These are phyloP conservation scores for Ogataea hybrid DNA, from an alignment of 1,139 yeast species.

Conservation along the genomic window DNA sequence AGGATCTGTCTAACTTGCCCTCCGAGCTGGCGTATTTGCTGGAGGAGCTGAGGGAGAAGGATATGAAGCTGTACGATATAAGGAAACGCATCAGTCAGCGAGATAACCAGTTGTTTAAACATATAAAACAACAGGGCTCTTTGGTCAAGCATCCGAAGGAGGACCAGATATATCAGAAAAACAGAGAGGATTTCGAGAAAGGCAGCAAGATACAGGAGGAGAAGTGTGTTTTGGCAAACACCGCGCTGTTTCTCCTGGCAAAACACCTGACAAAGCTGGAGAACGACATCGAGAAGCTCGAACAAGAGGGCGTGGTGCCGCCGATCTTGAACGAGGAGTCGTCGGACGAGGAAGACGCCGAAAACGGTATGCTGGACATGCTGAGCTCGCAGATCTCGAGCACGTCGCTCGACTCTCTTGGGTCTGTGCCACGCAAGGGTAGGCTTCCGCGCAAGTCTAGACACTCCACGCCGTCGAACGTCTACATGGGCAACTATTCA, in stretches of 20 bases:
- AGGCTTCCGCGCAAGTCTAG: conserved; percentile 16
- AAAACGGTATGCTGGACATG: conserved; percentile 14
- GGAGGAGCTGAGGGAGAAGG: conserved; percentile 76
- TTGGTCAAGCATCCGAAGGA: conserved; percentile 83
- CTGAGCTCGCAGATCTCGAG: conserved; percentile 21
- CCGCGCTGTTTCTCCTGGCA: conserved; percentile 73
- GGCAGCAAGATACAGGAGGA: conserved; percentile 69
- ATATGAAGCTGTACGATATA: conserved; percentile 61
- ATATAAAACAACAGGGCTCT: conserved; percentile 81
- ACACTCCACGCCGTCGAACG: conserved; percentile 18
- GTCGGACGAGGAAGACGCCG: conserved; percentile 14
- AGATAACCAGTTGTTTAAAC: conserved; percentile 79
- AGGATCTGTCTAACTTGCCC: conserved; percentile 83
- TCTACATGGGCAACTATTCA: conserved; percentile 3
- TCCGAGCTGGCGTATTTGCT: conserved; percentile 79
- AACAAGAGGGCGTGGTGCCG: conserved; percentile 77
- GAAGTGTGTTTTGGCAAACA: conserved; percentile 76
- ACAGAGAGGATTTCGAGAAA: conserved; percentile 64
- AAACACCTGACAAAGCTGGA: conserved; percentile 74
- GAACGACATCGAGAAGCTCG: conserved; percentile 71
- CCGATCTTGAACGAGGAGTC: conserved; percentile 35
- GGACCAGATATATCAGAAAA: conserved; percentile 59
- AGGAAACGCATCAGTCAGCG: conserved; percentile 66
- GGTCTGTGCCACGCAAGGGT: conserved; percentile 11
- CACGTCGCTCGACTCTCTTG: conserved; percentile 18